Percentiles rank a stretch among this genome's conserved stretches.
Conservation (phyloP, 148 eudicot species). For the Agrostemma githago region DNA sequence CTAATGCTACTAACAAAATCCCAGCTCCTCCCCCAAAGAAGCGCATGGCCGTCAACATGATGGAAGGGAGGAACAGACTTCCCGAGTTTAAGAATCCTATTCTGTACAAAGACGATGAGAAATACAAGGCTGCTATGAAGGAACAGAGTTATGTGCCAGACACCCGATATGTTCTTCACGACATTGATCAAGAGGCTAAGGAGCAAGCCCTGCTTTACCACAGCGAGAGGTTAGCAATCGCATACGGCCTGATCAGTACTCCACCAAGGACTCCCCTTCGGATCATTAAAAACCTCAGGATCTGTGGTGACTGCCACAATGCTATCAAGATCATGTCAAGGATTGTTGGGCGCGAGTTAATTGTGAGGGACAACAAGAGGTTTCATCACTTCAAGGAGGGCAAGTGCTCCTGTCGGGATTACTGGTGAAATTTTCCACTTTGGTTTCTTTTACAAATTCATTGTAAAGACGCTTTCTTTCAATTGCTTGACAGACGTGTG, state of each 20-base stretch:
- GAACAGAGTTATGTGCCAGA: conserved; percentile 75
- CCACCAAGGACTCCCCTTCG: conserved; percentile 66
- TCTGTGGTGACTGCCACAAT: conserved; percentile 76
- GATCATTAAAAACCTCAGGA: conserved; percentile 66
- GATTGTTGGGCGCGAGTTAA: conserved; percentile 62
- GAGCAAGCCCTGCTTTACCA: conserved; percentile 73
- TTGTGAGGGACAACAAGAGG: conserved; percentile 65
- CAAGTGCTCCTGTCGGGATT: conserved; percentile 69
- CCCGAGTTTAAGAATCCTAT: conserved; percentile 67
- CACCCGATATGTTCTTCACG: conserved; percentile 70
- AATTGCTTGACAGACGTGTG: neutral
- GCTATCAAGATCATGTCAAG: conserved; percentile 73
- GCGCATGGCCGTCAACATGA: conserved; percentile 59
- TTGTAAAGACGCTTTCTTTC: neutral
- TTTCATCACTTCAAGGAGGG: conserved; percentile 83
- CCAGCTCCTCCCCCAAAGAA: conserved; percentile 82
- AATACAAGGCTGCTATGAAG: conserved; percentile 67
- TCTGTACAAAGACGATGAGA: conserved; percentile 79
- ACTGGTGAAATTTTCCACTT: conserved; percentile 40
- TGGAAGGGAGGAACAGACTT: conserved; percentile 70
- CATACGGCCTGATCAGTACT: conserved; percentile 68
- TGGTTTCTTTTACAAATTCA: neutral
- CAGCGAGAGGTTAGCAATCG: conserved; percentile 76
- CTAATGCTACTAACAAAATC: conserved; percentile 44
- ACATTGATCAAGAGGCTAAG: conserved; percentile 84